Evolutionary conservation across 2,329 filamentous ascomycete genomes (phyloP).

Genomic region (Blumeria graminis): DNA sequence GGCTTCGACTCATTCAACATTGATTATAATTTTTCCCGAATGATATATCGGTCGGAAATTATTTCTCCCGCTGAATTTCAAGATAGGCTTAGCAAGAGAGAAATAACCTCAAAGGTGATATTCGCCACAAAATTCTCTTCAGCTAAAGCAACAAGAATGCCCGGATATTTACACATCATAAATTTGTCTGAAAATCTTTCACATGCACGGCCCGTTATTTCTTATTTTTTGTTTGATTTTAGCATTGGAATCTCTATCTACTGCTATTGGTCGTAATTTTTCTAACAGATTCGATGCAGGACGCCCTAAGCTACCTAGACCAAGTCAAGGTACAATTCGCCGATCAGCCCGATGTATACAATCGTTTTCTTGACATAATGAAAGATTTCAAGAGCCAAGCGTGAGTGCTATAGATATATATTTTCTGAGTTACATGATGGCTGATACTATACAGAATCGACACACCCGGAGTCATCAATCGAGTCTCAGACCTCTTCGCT

Average conservation of each 20-base stretch:
- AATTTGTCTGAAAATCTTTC: too few relatives aligned
- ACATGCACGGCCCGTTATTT: too few relatives aligned
- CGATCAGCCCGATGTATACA: constrained; percentile 92
- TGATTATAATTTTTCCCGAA: neutral
- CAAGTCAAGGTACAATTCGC: constrained; percentile 97
- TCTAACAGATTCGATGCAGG: constrained; percentile 18
- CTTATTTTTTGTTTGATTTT: too few relatives aligned
- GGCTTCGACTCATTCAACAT: constrained; percentile 11
- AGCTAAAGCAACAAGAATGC: too few relatives aligned
- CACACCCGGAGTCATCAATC: constrained; percentile 88
- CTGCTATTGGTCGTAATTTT: too few relatives aligned
- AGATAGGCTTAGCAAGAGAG: too few relatives aligned
- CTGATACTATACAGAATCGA: constrained; percentile 42
- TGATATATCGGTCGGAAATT: neutral
- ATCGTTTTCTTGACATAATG: constrained; percentile 94
- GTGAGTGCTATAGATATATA: constrained; percentile 25
- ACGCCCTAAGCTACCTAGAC: constrained; percentile 85
- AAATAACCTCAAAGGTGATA: too few relatives aligned
- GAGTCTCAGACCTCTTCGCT: constrained; percentile 85
- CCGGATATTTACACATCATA: too few relatives aligned
- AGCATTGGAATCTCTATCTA: too few relatives aligned
- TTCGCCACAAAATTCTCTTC: too few relatives aligned
- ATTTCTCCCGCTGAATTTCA: neutral
- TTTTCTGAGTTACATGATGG: neutral
- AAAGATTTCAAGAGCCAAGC: constrained; percentile 98